Evolutionary conservation across 805 yeast species (phyloP).

Genomic region (Millerozyma miso): DNA sequence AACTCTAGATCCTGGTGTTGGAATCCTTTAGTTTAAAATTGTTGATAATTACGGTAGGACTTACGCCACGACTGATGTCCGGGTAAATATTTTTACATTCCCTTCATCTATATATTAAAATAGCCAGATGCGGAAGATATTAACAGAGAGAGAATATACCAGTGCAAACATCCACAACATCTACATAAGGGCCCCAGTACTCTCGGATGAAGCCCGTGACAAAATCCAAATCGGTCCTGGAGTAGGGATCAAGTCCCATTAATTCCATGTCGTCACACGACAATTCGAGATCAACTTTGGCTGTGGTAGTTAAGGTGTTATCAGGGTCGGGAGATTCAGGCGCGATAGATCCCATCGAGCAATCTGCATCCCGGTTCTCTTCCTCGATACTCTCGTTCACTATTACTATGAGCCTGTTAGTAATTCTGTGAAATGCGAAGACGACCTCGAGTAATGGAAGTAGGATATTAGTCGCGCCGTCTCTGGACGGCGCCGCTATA

Average conservation of each 20-base stretch:
- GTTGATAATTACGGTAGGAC: conserved; percentile 4
- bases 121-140: neutral
- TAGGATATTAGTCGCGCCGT: conserved; percentile 6
- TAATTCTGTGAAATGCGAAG: conserved; percentile 37
- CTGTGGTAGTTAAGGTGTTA: neutral
- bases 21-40: neutral
- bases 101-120: neutral
- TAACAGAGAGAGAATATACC: conserved; percentile 31
- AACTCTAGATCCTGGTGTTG: neutral
- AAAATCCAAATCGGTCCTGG: conserved; percentile 33
- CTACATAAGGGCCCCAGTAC: conserved; percentile 29
- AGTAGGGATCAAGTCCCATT: conserved; percentile 42
- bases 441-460: conserved; percentile 22
- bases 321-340: conserved; percentile 3
- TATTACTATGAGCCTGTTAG: conserved; percentile 33
- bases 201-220: conserved; percentile 29
- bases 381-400: conserved; percentile 33
- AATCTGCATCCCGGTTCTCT: conserved; percentile 14
- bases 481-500: conserved; percentile 2
- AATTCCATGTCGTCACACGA: conserved; percentile 39
- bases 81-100: conserved; percentile 2
- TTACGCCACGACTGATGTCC: conserved; percentile 6
- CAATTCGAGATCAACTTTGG: conserved; percentile 22
- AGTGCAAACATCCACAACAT: conserved; percentile 29
- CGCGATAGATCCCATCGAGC: neutral